Conservation (phyloP, 305 asterid species). For the Coffea humblotiana region DNA sequence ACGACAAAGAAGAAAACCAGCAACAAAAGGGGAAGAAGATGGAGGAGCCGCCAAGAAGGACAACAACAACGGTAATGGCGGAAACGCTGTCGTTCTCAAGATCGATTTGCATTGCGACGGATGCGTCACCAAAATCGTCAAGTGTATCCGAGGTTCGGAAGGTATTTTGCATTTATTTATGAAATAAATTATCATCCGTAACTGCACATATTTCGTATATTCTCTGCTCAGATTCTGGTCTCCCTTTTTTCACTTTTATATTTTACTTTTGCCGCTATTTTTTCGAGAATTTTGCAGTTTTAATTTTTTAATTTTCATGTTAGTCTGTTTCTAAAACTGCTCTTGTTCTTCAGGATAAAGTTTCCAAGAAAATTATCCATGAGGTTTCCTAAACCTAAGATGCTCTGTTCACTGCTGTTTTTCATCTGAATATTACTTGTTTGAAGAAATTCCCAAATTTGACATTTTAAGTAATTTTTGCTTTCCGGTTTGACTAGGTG, state of each 20-base stretch:
- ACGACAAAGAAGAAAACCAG: neutral
- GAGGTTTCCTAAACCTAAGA: neutral
- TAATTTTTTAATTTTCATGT: neutral
- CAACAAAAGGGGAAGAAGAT: neutral
- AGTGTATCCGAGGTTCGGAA: slow-evolving; percentile 44
- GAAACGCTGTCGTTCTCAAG: slow-evolving; percentile 51
- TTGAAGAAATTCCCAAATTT: too few relatives aligned
- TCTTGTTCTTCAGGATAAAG: neutral
- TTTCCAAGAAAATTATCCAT: too few relatives aligned
- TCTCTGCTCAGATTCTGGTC: neutral
- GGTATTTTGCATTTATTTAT: slow-evolving; percentile 39
- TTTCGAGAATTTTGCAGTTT: too few relatives aligned
- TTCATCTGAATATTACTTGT: neutral
- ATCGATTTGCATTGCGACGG: slow-evolving; percentile 81
- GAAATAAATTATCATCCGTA: neutral
- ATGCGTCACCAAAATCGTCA: slow-evolving; percentile 59
- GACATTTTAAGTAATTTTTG: neutral
- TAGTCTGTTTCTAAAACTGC: neutral
- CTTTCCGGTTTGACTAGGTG: slow-evolving; percentile 42
- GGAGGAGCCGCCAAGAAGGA: slow-evolving; percentile 10
- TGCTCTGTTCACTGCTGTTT: neutral
- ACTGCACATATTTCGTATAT: neutral
- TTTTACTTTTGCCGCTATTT: too few relatives aligned
- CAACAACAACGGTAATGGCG: slow-evolving; percentile 4
- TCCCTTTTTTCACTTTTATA: neutral